Evolutionary conservation across 2,329 filamentous ascomycete genomes (phyloP).

Genomic region (Colletotrichum truncatum): DNA sequence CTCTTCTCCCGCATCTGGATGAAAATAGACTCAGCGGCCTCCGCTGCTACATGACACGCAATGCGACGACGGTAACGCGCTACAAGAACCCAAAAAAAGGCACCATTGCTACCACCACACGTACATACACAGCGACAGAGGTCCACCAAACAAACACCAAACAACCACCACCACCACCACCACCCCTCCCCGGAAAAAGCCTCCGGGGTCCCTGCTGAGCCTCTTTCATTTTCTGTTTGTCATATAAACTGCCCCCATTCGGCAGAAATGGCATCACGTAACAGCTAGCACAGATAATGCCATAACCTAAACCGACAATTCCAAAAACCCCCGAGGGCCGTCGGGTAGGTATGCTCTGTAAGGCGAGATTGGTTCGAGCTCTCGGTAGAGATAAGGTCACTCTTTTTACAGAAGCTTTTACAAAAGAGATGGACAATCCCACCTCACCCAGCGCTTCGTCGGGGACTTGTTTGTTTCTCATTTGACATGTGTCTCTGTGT

Average conservation of each 20-base stretch:
- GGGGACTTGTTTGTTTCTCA: neutral
- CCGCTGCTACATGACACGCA: too few relatives aligned
- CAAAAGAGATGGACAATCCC: neutral
- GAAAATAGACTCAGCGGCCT: too few relatives aligned
- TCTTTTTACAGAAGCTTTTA: neutral
- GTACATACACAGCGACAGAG: neutral
- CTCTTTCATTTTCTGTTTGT: constrained; percentile 27
- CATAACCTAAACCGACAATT: neutral
- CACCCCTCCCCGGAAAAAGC: neutral
- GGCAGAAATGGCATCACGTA: constrained; percentile 25
- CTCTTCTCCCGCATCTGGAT: too few relatives aligned
- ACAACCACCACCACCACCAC: neutral
- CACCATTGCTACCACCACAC: neutral
- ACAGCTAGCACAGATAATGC: constrained; percentile 26
- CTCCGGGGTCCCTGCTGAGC: constrained; percentile 1
- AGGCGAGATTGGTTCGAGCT: too few relatives aligned
- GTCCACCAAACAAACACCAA: too few relatives aligned
- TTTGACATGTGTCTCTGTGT: neutral
- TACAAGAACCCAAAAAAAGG: neutral
- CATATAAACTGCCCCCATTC: constrained; percentile 31
- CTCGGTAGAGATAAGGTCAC: neutral
- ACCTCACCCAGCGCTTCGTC: neutral
- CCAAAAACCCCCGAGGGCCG: neutral
- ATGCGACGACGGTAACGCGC: too few relatives aligned
- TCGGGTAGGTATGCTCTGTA: too few relatives aligned